Conservation (phyloP, 2,329 filamentous ascomycete species). For the Beauveria caledonica region DNA sequence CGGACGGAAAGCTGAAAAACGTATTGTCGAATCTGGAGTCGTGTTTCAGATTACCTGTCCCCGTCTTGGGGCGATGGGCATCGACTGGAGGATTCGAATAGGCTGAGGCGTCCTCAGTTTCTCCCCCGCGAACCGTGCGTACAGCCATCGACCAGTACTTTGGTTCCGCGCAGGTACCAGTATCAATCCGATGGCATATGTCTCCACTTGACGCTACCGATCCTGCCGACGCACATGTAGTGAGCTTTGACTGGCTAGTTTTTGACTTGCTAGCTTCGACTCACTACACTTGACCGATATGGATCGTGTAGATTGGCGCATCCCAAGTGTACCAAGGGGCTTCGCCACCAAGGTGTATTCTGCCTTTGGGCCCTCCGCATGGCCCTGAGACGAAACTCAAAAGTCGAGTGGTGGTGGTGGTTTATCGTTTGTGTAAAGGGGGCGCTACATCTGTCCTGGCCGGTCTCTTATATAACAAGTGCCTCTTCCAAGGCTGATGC, state of each 20-base stretch:
- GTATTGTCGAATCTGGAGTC: not conserved
- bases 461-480: not conserved
- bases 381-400: constrained; percentile 3
- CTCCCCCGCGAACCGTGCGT: not conserved
- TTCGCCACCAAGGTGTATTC: not conserved
- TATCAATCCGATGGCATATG: not conserved
- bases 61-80: no score
- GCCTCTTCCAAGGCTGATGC: not conserved
- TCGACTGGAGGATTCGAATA: not conserved
- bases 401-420: not conserved
- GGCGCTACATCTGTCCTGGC: not conserved
- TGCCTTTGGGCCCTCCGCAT: not conserved
- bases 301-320: not conserved
- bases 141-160: not conserved
- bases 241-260: not conserved
- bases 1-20: no score
- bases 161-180: not conserved
- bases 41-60: not conserved
- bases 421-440: not conserved
- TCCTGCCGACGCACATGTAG: not conserved
- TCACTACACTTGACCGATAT: not conserved
- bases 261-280: not conserved
- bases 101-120: not conserved
- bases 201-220: no score
- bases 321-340: not conserved